Evolutionary conservation across 805 yeast species (phyloP).

Genomic region (Saccharomycopsis sp.): DNA sequence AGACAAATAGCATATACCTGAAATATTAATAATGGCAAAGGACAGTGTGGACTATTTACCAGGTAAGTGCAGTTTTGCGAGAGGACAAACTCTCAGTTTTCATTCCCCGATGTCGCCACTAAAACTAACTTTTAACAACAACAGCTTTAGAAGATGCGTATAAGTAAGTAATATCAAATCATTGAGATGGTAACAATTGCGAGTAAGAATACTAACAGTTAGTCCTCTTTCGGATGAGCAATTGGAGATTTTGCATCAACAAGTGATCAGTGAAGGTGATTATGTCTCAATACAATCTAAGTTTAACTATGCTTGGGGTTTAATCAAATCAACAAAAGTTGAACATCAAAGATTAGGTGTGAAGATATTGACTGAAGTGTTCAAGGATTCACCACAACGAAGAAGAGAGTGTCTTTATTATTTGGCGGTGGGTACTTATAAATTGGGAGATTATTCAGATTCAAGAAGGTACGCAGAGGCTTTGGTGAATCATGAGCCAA

Average conservation of each 20-base stretch:
- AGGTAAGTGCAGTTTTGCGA: slow-evolving; percentile 11
- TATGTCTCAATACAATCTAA: slow-evolving; percentile 73
- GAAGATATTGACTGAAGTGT: slow-evolving; percentile 58
- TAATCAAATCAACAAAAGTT: slow-evolving; percentile 60
- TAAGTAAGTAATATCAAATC: slow-evolving; percentile 5
- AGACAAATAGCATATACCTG: too few species aligned
- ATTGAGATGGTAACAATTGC: background rate
- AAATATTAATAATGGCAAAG: background rate
- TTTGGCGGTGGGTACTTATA: slow-evolving; percentile 78
- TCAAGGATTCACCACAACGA: slow-evolving; percentile 71
- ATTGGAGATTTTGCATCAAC: slow-evolving; percentile 65
- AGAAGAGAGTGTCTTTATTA: slow-evolving; percentile 88
- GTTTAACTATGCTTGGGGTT: slow-evolving; percentile 96
- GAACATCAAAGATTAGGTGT: slow-evolving; percentile 76
- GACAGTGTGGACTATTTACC: slow-evolving; percentile 12
- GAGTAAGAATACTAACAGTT: slow-evolving; percentile 10
- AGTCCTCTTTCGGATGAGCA: slow-evolving; percentile 67
- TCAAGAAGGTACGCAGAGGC: slow-evolving; percentile 83
- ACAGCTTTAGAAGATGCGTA: slow-evolving; percentile 19
- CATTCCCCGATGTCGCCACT: background rate
- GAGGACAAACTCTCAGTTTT: background rate
- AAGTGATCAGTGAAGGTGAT: slow-evolving; percentile 76
- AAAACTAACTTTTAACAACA: background rate
- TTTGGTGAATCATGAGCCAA: slow-evolving; percentile 73
- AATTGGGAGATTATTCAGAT: slow-evolving; percentile 78